Percentiles rank a stretch among this genome's conserved stretches.
phyloP scores from a whole-genome alignment of 2,329 filamentous ascomycete genomes.

The Colletotrichum shisoi region DNA sequence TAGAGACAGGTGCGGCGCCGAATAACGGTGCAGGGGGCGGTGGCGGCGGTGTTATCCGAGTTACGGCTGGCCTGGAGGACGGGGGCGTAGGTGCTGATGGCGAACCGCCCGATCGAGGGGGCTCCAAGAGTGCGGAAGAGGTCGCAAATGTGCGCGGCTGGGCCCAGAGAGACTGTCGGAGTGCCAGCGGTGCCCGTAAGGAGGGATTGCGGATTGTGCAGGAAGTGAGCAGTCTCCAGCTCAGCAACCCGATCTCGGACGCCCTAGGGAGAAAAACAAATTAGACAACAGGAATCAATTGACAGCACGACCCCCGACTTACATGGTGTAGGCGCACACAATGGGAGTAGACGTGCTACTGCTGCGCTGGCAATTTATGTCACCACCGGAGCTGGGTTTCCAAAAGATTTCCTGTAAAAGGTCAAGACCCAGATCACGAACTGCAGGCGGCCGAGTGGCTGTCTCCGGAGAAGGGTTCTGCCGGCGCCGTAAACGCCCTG shows the following conservation, averaged over 20 bases:
- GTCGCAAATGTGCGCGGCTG: conserved; percentile 26
- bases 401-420: conserved; percentile 13
- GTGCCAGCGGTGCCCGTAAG: conserved; percentile 6
- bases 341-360: neutral
- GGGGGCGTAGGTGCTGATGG: neutral
- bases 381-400: neutral
- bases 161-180: conserved; percentile 23
- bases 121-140: neutral
- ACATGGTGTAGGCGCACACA: conserved; percentile 22
- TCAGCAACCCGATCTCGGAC: conserved; percentile 35
- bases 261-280: conserved; percentile 21
- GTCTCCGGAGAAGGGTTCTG: conserved; percentile 29
- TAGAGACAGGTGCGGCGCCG: conserved; percentile 3
- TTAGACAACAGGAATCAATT: neutral
- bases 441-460: conserved; percentile 8
- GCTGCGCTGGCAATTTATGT: conserved; percentile 5
- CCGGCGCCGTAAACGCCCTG: conserved; percentile 3
- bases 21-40: conserved; percentile 13
- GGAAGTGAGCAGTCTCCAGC: conserved; percentile 35
- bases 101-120: neutral
- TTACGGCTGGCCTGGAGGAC: neutral
- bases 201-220: conserved; percentile 24
- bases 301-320: neutral
- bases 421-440: neutral
- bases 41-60: neutral